Conservation (phyloP, 2,329 filamentous ascomycete species). For the Stemphylium vesicarium region DNA sequence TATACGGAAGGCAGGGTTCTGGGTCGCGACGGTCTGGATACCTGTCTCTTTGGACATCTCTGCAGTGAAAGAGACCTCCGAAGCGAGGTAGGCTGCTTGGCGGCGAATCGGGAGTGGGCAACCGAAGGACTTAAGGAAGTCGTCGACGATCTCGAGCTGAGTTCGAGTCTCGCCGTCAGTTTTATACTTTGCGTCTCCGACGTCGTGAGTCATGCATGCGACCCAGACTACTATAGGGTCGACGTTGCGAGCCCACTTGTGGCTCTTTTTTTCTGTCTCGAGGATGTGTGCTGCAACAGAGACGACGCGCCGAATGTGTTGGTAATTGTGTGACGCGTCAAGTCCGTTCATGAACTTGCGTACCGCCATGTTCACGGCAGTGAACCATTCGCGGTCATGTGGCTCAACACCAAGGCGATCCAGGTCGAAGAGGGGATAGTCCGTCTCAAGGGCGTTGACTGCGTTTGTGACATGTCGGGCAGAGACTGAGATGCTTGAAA, state of each 20-base stretch:
- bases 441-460: neutral
- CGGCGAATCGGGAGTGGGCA: neutral
- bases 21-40: neutral
- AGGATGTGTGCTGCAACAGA: neutral
- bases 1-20: neutral
- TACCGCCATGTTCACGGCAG: neutral
- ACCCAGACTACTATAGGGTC: neutral
- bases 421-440: neutral
- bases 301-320: slow-evolving; percentile 1
- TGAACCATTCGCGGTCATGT: neutral
- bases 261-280: neutral
- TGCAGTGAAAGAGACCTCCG: neutral
- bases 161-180: neutral
- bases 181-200: neutral
- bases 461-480: no score
- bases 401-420: neutral
- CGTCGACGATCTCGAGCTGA: neutral
- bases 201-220: neutral
- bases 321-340: neutral
- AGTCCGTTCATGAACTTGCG: neutral
- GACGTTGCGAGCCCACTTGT: neutral
- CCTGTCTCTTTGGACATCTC: neutral
- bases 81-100: neutral
- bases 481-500: neutral
- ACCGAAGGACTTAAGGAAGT: neutral